Percentiles rank a stretch among this genome's conserved stretches.
Evolutionary conservation across 495 filamentous ascomycete genomes (phyloP).

Genomic region (Pyronema omphalodes): DNA sequence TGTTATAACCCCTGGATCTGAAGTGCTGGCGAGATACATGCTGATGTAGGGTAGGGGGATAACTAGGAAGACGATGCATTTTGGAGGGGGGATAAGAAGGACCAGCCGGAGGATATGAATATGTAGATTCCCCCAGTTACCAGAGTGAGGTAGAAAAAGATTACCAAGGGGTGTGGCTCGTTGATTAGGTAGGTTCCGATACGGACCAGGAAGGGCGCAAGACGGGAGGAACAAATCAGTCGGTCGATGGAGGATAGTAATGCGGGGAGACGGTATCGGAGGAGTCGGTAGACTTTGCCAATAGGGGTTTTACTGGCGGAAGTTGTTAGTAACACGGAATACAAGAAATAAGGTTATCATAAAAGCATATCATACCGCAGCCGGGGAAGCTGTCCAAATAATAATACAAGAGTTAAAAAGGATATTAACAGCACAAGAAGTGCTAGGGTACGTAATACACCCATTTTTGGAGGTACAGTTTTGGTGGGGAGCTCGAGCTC

Average conservation of each 20-base stretch:
- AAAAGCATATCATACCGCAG: conserved; percentile 34
- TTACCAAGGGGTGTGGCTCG: conserved; percentile 63
- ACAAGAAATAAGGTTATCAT: neutral
- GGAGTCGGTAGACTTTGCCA: conserved; percentile 51
- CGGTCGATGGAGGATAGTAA: conserved; percentile 42
- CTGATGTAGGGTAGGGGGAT: conserved; percentile 54
- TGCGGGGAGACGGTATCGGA: conserved; percentile 51
- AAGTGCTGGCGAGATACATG: conserved; percentile 52
- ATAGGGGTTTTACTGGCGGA: conserved; percentile 65
- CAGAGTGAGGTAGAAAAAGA: conserved; percentile 38
- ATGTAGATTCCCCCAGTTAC: conserved; percentile 26
- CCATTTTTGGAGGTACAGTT: conserved; percentile 46
- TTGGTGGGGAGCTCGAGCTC: neutral
- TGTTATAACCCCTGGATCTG: conserved; percentile 53
- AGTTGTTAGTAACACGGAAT: neutral
- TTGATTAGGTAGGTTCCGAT: conserved; percentile 56
- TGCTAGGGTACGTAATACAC: conserved; percentile 42
- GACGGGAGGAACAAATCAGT: conserved; percentile 43
- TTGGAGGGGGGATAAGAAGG: conserved; percentile 13
- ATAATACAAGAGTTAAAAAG: conserved; percentile 62
- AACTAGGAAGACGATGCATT: conserved; percentile 20
- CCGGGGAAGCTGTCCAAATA: conserved; percentile 77
- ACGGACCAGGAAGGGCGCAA: conserved; percentile 35
- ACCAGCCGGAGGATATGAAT: conserved; percentile 19
- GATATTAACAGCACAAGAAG: conserved; percentile 52